Base-by-base conservation (phyloP, 2,329 filamentous ascomycete species). In the Triangularia setosa region DNA sequence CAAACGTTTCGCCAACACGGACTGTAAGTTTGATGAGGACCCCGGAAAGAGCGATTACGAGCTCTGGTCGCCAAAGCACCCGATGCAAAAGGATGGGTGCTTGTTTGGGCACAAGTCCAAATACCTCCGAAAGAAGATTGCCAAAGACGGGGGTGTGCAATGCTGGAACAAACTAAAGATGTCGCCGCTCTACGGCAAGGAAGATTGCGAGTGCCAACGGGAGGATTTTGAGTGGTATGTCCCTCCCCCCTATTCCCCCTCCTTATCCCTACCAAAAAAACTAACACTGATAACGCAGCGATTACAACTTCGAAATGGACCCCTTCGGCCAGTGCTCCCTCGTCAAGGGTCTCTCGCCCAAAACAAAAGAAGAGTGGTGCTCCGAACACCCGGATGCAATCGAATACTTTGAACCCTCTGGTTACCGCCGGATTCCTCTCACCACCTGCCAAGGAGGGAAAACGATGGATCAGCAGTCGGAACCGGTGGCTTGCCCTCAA, bases 151-250 rank as follows among this genome's bases (percentile, higher is more conserved):
- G n/a, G 87, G 88, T 16, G 82, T 83, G 21, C 79, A 89, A 57
- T 99, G 95, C 80, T 97, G 88, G 81, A 97, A 97, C 72, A 88
- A 90, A 60, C 84, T 85, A 74, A 85, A 84, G 67, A 85, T 96
- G 68, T 82, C 87, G 68, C 86, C 88, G 68, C 81, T 94, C 25
- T 89, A 93, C 76, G 84, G 84, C 69, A 88, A 91, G 69, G 79
- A 84, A 68, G 92, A 96, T 75, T 99, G 95, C 81, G 83, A 85
- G 65, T 99, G 95, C 79, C 90, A 87, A 8, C 84, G 92, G 60
- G 84, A 87, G 64, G 95, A 99, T 78, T 99, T 89, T 75, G 95
- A 99, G 83, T 99, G 95, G 91, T 93, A 79, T 79, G 87, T 78
- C 30, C 16, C 57, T 35, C 35, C 18, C 33, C 25, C 14, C 56